Evolutionary conservation across 1,284 basidiomycete species (phyloP), one percentile per base, ranked within the genome.

Genomic region (Leccinum insolens): DNA sequence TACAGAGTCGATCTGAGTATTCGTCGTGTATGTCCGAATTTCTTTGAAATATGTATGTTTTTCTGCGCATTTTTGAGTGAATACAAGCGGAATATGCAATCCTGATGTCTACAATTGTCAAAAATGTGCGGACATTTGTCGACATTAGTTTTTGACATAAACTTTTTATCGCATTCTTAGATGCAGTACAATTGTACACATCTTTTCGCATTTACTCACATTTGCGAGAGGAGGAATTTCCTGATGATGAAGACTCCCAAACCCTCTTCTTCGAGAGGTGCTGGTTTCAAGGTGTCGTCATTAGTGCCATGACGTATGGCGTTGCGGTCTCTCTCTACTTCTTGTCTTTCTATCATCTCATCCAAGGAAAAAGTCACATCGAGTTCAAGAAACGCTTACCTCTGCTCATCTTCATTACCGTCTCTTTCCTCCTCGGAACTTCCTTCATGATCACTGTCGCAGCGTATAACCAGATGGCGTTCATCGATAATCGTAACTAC

Each of bases 371-470:
- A n/a, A 11, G 46, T 46, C n/a, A n/a, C n/a, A n/a, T 46, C n/a
- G 46, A 46, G 46, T 34, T 67, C 59, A 66, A 44, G 20, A 37
- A 31, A 22, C 64, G 63, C 6, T 65, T 63, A 3, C 68, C 71
- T 17, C 46, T 74, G 0, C 31, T 73, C 14, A 55, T 71, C 15
- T 79, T 72, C 65, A 73, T 76, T 49, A 68, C 65, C 4, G 0
- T 67, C 14, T 41, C 73, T 7, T 74, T 81, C 67, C 14, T 71
- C 15, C 67, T 78, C 28, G 73, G 72, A 0, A 76, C 77, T 5
- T 14, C 79, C 59, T 73, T 73, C 65, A 65, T 79, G 67, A 12
- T 62, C 14, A n/a, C 67, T 7, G 49, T 62, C 7, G 66, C 73
- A 2, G 63, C 70, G 8, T n/a, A 46, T 46, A n/a, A 46, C 46